Percentiles rank a stretch among this genome's conserved stretches.
These are phyloP conservation scores for Fusarium dimerum DNA, from an alignment of 2,329 filamentous ascomycete species.

Conservation along the genomic window DNA sequence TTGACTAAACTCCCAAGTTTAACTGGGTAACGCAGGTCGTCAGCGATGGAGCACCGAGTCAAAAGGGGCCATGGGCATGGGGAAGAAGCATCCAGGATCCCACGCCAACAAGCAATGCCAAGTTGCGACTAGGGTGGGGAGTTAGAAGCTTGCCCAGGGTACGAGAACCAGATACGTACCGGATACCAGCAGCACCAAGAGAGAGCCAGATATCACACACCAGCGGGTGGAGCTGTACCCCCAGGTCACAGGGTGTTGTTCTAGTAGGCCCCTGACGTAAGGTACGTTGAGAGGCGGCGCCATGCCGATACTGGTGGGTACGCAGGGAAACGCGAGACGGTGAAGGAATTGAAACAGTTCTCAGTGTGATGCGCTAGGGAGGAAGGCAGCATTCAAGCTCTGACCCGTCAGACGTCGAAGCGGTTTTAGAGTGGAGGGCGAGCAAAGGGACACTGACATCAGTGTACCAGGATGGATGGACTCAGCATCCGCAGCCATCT, in stretches of 20 bases:
- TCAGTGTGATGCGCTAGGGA: conserved; percentile 21
- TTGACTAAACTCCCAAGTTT: conserved; percentile 1
- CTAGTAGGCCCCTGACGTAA: conserved; percentile 33
- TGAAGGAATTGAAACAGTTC: conserved; percentile 34
- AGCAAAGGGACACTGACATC: conserved; percentile 28
- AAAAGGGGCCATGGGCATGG: conserved; percentile 28
- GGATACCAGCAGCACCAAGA: conserved; percentile 9
- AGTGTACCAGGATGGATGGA: conserved; percentile 26
- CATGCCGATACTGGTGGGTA: conserved; percentile 28
- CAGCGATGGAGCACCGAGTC: conserved; percentile 21
- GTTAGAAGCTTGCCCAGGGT: conserved; percentile 1
- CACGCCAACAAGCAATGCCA: conserved; percentile 30
- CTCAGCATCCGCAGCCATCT: conserved; percentile 16
- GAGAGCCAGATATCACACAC: no score
- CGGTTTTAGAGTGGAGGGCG: conserved; percentile 14
- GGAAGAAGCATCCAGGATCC: conserved; percentile 22
- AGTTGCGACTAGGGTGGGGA: conserved; percentile 10
- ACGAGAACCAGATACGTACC: conserved; percentile 17
- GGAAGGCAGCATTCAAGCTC: conserved; percentile 17
- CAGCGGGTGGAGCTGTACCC: no score
- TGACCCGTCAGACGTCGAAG: conserved; percentile 8
- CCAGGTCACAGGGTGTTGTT: conserved; percentile 27
- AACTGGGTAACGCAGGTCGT: conserved; percentile 14
- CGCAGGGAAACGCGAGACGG: conserved; percentile 31
- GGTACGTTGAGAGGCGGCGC: conserved; percentile 26